Percentiles rank a stretch among this genome's conserved stretches.
phyloP scores from a whole-genome alignment of 768 basidiomycete genomes.

The Suillus variegatus region DNA sequence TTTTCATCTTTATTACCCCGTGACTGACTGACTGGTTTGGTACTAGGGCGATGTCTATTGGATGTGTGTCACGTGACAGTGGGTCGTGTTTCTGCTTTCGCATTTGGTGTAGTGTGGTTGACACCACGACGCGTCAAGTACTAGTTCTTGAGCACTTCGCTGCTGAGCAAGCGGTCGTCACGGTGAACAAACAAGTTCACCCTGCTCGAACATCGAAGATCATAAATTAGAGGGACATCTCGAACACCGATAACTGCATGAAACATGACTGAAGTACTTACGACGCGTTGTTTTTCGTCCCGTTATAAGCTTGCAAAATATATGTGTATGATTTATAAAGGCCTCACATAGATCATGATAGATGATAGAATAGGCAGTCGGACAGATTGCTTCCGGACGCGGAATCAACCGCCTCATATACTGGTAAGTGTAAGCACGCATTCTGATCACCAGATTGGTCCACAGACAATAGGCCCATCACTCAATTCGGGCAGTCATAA shows the following conservation, averaged over 20 bases:
- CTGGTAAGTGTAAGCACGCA: too few species aligned
- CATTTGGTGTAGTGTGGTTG: background rate
- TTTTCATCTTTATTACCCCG: background rate
- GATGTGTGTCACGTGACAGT: background rate
- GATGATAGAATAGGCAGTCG: too few species aligned
- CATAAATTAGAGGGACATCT: background rate
- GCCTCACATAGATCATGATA: background rate
- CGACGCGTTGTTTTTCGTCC: background rate
- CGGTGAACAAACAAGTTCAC: background rate
- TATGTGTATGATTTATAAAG: background rate
- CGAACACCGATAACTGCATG: background rate
- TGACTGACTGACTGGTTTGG: background rate
- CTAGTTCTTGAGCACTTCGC: background rate
- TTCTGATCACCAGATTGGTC: background rate
- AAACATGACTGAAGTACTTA: background rate
- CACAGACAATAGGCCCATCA: background rate
- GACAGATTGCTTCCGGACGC: background rate
- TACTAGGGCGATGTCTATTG: background rate
- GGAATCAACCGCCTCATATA: too few species aligned
- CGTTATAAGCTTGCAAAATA: background rate
- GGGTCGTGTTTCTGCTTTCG: background rate
- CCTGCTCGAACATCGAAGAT: background rate
- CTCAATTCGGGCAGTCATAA: background rate
- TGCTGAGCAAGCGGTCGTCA: background rate
- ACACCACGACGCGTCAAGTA: background rate